These are phyloP conservation scores for Setomelanomma holmii DNA, from an alignment of 2,329 filamentous ascomycete species.

Conservation along the genomic window DNA sequence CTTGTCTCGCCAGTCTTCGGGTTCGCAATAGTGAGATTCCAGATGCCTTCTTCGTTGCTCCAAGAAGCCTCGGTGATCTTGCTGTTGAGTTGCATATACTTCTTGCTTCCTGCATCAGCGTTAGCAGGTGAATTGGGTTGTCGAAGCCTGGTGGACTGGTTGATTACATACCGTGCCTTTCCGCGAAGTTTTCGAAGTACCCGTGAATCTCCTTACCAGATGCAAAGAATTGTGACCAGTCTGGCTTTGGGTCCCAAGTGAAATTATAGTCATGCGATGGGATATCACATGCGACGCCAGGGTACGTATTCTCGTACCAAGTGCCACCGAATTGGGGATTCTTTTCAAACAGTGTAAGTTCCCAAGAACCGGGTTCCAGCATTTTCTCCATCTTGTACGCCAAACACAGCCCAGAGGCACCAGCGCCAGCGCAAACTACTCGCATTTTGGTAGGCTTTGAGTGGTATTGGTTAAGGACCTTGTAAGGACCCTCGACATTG, in stretches of 20 bases:
- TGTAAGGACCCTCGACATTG: slow-evolving; percentile 40
- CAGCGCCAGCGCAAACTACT: slow-evolving; percentile 39
- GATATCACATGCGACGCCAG: slow-evolving; percentile 45
- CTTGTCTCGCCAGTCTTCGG: slow-evolving; percentile 40
- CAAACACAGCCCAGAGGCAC: slow-evolving; percentile 39
- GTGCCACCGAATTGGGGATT: slow-evolving; percentile 40
- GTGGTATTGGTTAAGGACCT: slow-evolving; percentile 41
- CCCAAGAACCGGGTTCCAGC: slow-evolving; percentile 37
- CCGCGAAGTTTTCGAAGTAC: slow-evolving; percentile 59
- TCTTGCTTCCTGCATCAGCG: slow-evolving; percentile 45
- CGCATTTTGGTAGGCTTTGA: slow-evolving; percentile 41
- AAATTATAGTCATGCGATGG: slow-evolving; percentile 67
- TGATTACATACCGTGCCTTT: slow-evolving; percentile 71
- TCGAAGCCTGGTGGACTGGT: too few species aligned
- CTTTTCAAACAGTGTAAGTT: slow-evolving; percentile 41
- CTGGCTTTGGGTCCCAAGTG: slow-evolving; percentile 65
- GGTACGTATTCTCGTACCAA: slow-evolving; percentile 46
- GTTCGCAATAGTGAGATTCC: slow-evolving; percentile 49
- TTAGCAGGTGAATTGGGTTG: too few species aligned
- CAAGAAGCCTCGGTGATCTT: slow-evolving; percentile 54
- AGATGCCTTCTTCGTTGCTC: slow-evolving; percentile 51
- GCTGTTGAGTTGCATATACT: slow-evolving; percentile 57
- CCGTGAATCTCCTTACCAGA: slow-evolving; percentile 57
- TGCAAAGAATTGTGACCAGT: slow-evolving; percentile 61
- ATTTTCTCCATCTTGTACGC: slow-evolving; percentile 46